Evolutionary conservation across 2,329 filamentous ascomycete species (phyloP).

Genomic region (Aphanocladium album): DNA sequence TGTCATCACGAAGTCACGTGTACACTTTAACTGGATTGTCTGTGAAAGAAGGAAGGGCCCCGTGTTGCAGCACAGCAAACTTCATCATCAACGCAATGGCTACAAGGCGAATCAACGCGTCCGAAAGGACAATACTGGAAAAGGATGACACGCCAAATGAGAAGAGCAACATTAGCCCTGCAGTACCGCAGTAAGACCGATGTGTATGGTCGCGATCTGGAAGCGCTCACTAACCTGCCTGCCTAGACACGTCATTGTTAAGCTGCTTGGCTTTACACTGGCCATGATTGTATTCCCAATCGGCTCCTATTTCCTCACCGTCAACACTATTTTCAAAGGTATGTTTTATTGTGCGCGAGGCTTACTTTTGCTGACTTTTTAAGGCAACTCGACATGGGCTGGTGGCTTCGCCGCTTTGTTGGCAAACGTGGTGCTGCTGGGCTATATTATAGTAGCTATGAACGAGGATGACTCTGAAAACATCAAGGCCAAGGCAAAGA

Average conservation of each 20-base stretch:
- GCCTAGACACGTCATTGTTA: constrained; percentile 73
- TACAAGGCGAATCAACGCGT: constrained; percentile 59
- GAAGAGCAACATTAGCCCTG: constrained; percentile 72
- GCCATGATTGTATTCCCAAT: constrained; percentile 89
- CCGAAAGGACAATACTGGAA: constrained; percentile 63
- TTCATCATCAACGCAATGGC: constrained; percentile 50
- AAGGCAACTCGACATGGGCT: constrained; percentile 84
- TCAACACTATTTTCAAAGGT: constrained; percentile 76
- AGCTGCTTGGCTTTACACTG: constrained; percentile 82
- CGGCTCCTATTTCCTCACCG: constrained; percentile 78
- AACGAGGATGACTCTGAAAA: constrained; percentile 66
- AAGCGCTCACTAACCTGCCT: constrained; percentile 11
- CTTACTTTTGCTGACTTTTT: constrained; percentile 8
- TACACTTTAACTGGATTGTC: constrained; percentile 5
- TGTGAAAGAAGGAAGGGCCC: background rate
- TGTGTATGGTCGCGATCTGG: constrained; percentile 6
- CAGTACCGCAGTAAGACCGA: constrained; percentile 64
- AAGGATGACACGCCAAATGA: constrained; percentile 48
- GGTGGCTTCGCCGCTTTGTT: constrained; percentile 81
- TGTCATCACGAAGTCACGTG: constrained; percentile 23
- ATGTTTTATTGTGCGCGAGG: constrained; percentile 19
- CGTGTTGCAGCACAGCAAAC: background rate
- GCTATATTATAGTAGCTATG: constrained; percentile 90
- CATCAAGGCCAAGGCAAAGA: constrained; percentile 38
- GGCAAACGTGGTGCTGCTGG: constrained; percentile 85